phyloP scores from a whole-genome alignment of 1,284 basidiomycete genomes.

The Peniophora sp. region DNA sequence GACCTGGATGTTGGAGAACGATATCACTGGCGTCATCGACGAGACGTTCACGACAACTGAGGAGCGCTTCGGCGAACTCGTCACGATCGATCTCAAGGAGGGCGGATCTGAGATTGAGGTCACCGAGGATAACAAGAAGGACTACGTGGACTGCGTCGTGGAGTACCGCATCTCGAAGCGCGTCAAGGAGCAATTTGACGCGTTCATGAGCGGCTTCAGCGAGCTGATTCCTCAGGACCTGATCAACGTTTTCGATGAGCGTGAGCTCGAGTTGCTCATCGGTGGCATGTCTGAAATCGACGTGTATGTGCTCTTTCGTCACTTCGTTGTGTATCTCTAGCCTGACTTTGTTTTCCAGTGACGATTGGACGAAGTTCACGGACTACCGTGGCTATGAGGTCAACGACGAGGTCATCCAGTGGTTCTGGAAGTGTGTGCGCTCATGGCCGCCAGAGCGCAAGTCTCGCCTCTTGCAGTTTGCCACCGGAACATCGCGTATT shows the following conservation, averaged over 20 bases:
- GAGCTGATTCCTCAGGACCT: slow-evolving; percentile 94
- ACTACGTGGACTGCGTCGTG: slow-evolving; percentile 93
- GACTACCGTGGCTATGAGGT: slow-evolving; percentile 82
- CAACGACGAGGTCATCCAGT: slow-evolving; percentile 93
- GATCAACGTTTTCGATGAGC: slow-evolving; percentile 96
- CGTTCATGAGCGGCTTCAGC: slow-evolving; percentile 93
- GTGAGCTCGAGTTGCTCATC: slow-evolving; percentile 93
- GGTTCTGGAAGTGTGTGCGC: slow-evolving; percentile 99
- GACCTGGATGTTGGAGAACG: slow-evolving; percentile 98
- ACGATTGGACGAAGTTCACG: slow-evolving; percentile 83
- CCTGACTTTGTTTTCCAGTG: slow-evolving; percentile 34
- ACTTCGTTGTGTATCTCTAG: not conserved
- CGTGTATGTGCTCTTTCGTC: slow-evolving; percentile 47
- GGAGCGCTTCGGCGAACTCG: slow-evolving; percentile 95
- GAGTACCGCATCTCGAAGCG: slow-evolving; percentile 92
- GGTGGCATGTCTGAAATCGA: slow-evolving; percentile 99
- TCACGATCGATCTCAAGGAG: slow-evolving; percentile 89
- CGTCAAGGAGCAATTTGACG: slow-evolving; percentile 92
- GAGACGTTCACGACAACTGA: slow-evolving; percentile 94
- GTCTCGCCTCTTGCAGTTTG: slow-evolving; percentile 90
- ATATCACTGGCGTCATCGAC: slow-evolving; percentile 90
- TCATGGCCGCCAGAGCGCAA: slow-evolving; percentile 97
- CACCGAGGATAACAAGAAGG: slow-evolving; percentile 98
- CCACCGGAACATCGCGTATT: slow-evolving; percentile 94
- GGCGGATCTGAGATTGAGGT: slow-evolving; percentile 81